Evolutionary conservation across 805 yeast species (phyloP).

Genomic region (Blastobotrys attinorum): DNA sequence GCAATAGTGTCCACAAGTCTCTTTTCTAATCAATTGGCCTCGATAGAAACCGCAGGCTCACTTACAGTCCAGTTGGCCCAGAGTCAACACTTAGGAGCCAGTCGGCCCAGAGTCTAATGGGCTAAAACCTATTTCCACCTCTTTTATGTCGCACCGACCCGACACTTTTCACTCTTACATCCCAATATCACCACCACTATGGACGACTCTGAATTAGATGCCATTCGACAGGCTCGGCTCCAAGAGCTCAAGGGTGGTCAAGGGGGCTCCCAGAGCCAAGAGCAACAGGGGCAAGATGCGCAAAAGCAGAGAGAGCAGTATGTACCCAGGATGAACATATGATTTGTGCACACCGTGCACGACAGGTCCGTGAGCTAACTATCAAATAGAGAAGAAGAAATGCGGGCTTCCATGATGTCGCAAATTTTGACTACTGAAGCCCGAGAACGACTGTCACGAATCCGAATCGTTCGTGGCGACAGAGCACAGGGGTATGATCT

Average conservation of each 20-base stretch:
- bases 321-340: neutral
- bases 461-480: constrained; percentile 83
- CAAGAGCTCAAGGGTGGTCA: constrained; percentile 56
- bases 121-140: too few relatives aligned
- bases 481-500: constrained; percentile 65
- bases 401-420: constrained; percentile 39
- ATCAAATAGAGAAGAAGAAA: constrained; percentile 30
- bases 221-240: constrained; percentile 87
- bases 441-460: constrained; percentile 78
- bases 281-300: constrained; percentile 1
- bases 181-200: constrained; percentile 29
- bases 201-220: constrained; percentile 84
- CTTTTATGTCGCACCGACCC: too few relatives aligned
- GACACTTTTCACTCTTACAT: too few relatives aligned
- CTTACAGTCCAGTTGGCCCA: too few relatives aligned
- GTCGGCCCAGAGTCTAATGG: too few relatives aligned
- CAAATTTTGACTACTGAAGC: constrained; percentile 78
- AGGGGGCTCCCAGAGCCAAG: constrained; percentile 12
- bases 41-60: too few relatives aligned
- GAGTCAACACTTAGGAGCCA: too few relatives aligned
- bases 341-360: too few relatives aligned
- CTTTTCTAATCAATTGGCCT: too few relatives aligned
- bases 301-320: constrained; percentile 2
- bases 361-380: neutral
- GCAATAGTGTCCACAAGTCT: too few relatives aligned